phyloP scores from a whole-genome alignment of 148 eudicot species.

The Silene latifolia region DNA sequence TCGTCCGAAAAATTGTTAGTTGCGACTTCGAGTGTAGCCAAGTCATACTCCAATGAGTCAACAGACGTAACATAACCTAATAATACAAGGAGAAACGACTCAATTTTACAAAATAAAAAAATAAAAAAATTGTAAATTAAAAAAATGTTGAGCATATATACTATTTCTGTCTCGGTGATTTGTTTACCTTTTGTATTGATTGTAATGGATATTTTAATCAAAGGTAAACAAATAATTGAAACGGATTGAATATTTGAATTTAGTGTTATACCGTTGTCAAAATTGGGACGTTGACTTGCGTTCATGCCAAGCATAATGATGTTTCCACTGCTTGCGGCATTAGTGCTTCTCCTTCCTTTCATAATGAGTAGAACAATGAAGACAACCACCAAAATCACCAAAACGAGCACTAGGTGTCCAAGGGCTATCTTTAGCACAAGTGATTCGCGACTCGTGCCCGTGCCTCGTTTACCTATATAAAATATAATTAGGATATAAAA shows the following conservation, averaged over 20 bases:
- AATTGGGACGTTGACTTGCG: no score
- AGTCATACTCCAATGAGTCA: background rate
- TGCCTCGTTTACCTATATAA: background rate
- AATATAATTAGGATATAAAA: background rate
- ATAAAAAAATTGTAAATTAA: no score
- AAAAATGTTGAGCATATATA: no score
- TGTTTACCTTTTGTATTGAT: no score
- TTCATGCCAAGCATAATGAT: background rate
- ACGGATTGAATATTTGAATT: no score
- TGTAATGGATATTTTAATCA: no score
- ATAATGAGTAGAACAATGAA: background rate
- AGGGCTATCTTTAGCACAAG: background rate
- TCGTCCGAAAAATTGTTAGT: slow-evolving; percentile 1
- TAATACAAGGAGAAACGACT: no score
- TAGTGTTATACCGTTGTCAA: no score
- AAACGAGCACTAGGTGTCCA: background rate
- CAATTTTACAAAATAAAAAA: no score
- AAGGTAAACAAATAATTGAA: no score
- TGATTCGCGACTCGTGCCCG: background rate
- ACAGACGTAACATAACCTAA: no score
- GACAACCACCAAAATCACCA: slow-evolving; percentile 11
- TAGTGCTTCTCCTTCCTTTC: background rate
- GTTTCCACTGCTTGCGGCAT: background rate
- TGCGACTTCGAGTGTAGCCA: slow-evolving; percentile 8
- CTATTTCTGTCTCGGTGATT: no score